These are phyloP conservation scores for Cladosporium sp. DNA, from an alignment of 2,329 filamentous ascomycete species.

Conservation along the genomic window DNA sequence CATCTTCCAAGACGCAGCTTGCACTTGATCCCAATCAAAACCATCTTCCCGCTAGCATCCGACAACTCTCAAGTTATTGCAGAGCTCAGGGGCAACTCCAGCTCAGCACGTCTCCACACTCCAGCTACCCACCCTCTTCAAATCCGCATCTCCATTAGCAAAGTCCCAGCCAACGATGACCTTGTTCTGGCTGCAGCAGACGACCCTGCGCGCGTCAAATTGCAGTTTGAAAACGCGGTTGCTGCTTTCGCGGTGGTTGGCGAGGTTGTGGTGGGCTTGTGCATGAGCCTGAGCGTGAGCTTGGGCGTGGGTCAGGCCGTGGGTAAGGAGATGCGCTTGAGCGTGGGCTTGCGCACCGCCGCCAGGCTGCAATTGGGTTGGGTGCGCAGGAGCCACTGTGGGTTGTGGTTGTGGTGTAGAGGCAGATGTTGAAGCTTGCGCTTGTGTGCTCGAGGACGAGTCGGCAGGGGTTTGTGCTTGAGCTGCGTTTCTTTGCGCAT, in stretches of 20 bases:
- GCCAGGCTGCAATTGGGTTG: neutral
- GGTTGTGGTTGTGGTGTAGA: neutral
- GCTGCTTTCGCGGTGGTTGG: conserved; percentile 41
- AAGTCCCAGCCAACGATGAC: conserved; percentile 98
- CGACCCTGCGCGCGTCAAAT: conserved; percentile 88
- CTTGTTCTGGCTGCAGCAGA: conserved; percentile 90
- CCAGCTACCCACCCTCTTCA: conserved; percentile 39
- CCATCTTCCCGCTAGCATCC: neutral
- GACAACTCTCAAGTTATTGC: neutral
- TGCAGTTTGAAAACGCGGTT: conserved; percentile 91
- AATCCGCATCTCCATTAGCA: conserved; percentile 77
- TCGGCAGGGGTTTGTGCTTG: neutral
- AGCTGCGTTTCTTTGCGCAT: conserved; percentile 21
- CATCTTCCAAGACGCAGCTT: neutral
- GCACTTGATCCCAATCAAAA: neutral
- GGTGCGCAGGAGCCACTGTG: neutral
- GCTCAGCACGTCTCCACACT: conserved; percentile 33
- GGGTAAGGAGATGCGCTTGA: neutral
- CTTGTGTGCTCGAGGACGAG: neutral
- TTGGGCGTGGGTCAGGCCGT: conserved; percentile 1
- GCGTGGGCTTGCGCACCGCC: neutral
- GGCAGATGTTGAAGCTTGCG: conserved; percentile 14
- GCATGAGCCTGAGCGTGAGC: conserved; percentile 37
- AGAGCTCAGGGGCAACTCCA: neutral
- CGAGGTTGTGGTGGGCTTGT: conserved; percentile 26